Evolutionary conservation across 1,284 basidiomycete genomes (phyloP).

Genomic region (Moniliophthora roreri): DNA sequence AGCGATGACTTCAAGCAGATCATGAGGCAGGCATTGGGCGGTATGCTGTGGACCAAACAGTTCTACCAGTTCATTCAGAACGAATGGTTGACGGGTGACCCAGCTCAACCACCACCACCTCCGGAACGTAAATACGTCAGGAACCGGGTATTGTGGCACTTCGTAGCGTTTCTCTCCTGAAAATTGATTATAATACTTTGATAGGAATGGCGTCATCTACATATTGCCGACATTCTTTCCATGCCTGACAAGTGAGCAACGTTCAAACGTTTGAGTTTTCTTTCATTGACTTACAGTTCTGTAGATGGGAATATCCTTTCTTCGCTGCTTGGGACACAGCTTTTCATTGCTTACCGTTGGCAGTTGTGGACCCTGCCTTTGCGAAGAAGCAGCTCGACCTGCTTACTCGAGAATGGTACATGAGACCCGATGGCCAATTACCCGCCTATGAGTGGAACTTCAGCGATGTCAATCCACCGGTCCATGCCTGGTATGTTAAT

Average conservation of each 20-base stretch:
- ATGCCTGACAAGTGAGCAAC: conserved; percentile 91
- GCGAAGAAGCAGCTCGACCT: conserved; percentile 98
- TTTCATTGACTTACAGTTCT: neutral
- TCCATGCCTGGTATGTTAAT: conserved; percentile 82
- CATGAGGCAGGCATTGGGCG: conserved; percentile 95
- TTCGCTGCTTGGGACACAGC: conserved; percentile 96
- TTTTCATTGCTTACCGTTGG: conserved; percentile 97
- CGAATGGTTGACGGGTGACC: conserved; percentile 95
- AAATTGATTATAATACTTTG: conserved; percentile 6
- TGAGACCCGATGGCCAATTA: conserved; percentile 97
- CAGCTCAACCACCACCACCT: conserved; percentile 92
- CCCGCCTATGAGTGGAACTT: conserved; percentile 99
- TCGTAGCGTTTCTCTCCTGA: conserved; percentile 1
- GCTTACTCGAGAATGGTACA: conserved; percentile 98
- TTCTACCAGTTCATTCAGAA: conserved; percentile 96
- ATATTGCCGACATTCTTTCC: conserved; percentile 93
- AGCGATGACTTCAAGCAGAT: conserved; percentile 93
- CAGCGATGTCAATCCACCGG: conserved; percentile 94
- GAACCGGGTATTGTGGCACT: conserved; percentile 67
- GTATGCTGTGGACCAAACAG: conserved; percentile 99
- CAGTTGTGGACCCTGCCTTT: conserved; percentile 91
- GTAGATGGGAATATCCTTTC: conserved; percentile 96
- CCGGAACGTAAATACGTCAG: conserved; percentile 84
- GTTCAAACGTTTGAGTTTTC: neutral
- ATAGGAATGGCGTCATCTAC: conserved; percentile 92